These are phyloP conservation scores for Bruguiera sexangula DNA, from an alignment of 345 rosid species.

Conservation along the genomic window DNA sequence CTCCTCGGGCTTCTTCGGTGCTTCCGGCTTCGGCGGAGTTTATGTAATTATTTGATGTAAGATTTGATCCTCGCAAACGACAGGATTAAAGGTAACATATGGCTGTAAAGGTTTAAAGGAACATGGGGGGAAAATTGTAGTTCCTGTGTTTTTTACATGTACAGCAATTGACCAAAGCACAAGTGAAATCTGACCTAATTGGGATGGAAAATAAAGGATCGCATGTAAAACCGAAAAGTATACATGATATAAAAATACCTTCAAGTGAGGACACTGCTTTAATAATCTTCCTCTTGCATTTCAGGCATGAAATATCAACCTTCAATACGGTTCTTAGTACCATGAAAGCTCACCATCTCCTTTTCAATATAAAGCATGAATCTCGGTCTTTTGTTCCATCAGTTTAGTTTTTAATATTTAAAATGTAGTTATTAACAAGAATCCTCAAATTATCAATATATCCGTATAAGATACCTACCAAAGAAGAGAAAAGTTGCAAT, in stretches of 20 bases:
- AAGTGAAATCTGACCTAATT: too few species aligned
- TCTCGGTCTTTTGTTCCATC: background rate
- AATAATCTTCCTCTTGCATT: conserved; percentile 53
- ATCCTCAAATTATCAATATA: too few species aligned
- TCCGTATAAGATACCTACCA: too few species aligned
- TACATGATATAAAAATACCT: conserved; percentile 22
- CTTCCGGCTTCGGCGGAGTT: conserved; percentile 27
- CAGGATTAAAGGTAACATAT: too few species aligned
- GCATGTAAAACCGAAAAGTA: too few species aligned
- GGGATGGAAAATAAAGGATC: too few species aligned
- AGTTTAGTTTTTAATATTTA: background rate
- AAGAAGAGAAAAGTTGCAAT: background rate
- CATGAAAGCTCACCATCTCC: conserved; percentile 16
- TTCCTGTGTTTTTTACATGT: too few species aligned
- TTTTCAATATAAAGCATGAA: background rate
- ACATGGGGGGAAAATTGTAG: too few species aligned
- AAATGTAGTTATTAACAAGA: background rate
- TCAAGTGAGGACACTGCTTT: conserved; percentile 40
- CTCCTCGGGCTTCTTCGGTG: conserved; percentile 5
- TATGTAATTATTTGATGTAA: too few species aligned
- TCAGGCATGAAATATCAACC: conserved; percentile 38
- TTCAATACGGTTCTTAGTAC: conserved; percentile 47
- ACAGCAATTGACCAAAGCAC: too few species aligned
- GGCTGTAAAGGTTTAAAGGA: too few species aligned
- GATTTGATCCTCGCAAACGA: too few species aligned